These are phyloP conservation scores for Cyphellophora attinorum DNA, from an alignment of 2,329 filamentous ascomycete genomes.

Conservation along the genomic window DNA sequence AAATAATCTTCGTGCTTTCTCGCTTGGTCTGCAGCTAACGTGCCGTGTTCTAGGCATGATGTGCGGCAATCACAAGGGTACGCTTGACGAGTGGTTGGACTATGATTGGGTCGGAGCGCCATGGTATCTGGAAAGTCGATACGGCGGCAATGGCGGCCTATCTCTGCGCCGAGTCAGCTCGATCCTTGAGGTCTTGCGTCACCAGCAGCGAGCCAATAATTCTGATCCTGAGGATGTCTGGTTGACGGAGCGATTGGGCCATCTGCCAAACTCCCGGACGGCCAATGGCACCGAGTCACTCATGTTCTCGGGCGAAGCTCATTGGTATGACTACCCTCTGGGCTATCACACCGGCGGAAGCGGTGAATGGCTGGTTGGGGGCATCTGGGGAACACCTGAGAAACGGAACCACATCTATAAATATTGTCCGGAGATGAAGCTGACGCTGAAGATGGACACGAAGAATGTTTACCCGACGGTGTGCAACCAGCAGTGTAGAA, in stretches of 20 bases:
- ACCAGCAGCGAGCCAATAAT: conserved; percentile 35
- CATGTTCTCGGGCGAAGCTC: conserved; percentile 43
- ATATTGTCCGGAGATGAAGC: conserved; percentile 52
- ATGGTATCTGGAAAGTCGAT: conserved; percentile 34
- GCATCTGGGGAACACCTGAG: conserved; percentile 41
- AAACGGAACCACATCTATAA: conserved; percentile 43
- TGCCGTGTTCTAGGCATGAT: not conserved
- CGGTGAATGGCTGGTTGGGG: conserved; percentile 35
- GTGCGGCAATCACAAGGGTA: conserved; percentile 23
- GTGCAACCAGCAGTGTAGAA: too few relatives aligned
- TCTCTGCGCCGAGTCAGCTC: conserved; percentile 44
- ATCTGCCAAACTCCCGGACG: conserved; percentile 38
- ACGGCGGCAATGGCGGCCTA: conserved; percentile 45
- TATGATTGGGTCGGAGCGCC: conserved; percentile 34
- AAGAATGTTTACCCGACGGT: conserved; percentile 41
- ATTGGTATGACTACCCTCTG: conserved; percentile 42
- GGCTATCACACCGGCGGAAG: conserved; percentile 48
- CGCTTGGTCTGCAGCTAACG: not conserved
- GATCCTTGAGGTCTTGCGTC: conserved; percentile 43
- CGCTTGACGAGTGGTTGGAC: conserved; percentile 36
- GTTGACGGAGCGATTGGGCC: conserved; percentile 44
- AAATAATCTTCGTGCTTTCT: not conserved
- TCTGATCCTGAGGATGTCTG: conserved; percentile 48
- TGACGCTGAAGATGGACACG: conserved; percentile 47
- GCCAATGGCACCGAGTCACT: conserved; percentile 43